Evolutionary conservation across 106 monocot species (phyloP).

Genomic region (Hemerocallis citrina): DNA sequence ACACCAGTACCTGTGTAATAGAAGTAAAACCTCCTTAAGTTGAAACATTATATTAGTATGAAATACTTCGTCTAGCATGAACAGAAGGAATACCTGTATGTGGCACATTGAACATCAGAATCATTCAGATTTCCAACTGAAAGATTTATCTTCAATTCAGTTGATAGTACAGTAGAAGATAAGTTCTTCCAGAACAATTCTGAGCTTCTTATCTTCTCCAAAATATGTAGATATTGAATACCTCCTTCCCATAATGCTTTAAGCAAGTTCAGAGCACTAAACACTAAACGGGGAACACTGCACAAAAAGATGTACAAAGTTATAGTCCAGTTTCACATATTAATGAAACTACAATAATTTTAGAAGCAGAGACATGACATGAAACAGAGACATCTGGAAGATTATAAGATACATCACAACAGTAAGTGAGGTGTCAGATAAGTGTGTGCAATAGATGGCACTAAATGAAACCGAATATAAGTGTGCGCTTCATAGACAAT

Average conservation of each 20-base stretch:
- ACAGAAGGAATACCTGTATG: constrained; percentile 36
- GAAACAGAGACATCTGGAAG: too few relatives aligned
- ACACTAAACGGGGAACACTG: constrained; percentile 43
- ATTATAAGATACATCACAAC: too few relatives aligned
- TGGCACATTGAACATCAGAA: constrained; percentile 11
- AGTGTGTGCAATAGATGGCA: too few relatives aligned
- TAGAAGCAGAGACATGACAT: too few relatives aligned
- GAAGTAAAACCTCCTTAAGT: not conserved
- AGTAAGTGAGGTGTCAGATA: too few relatives aligned
- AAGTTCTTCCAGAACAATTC: constrained; percentile 54
- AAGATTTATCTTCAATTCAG: constrained; percentile 3
- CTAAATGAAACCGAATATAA: too few relatives aligned
- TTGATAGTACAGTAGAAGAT: constrained; percentile 21
- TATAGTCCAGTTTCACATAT: too few relatives aligned
- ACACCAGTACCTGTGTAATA: constrained; percentile 47
- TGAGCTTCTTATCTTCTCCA: constrained; percentile 46
- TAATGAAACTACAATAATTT: too few relatives aligned
- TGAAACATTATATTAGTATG: not conserved
- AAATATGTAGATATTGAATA: constrained; percentile 34
- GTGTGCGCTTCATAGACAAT: too few relatives aligned
- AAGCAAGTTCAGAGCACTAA: constrained; percentile 43
- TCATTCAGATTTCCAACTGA: constrained; percentile 17
- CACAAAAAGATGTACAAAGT: not conserved
- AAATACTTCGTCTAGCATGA: not conserved
- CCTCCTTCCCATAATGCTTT: constrained; percentile 77